phyloP scores from a whole-genome alignment of 2,329 filamentous ascomycete genomes.

The Blastomyces parvus region DNA sequence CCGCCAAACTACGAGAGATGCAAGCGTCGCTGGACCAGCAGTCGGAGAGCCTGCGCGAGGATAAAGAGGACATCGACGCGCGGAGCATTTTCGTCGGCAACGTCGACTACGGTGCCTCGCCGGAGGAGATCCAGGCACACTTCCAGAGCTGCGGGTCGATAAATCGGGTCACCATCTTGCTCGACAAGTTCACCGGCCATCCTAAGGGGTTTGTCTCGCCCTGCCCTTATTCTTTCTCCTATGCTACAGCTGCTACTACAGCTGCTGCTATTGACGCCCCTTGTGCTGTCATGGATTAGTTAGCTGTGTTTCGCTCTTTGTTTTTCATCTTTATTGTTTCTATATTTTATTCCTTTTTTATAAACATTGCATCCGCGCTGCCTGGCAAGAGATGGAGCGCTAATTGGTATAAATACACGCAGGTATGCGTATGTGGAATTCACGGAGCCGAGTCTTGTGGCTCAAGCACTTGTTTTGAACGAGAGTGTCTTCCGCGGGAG shows the following conservation, averaged over 20 bases:
- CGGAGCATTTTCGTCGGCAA: conserved; percentile 98
- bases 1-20: conserved; percentile 78
- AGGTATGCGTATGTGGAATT: conserved; percentile 99
- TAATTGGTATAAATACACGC: conserved; percentile 26
- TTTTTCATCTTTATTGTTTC: not conserved
- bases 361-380: conserved; percentile 34
- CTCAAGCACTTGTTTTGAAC: conserved; percentile 87
- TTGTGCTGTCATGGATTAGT: not conserved
- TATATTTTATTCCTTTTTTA: not conserved
- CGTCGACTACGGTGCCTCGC: conserved; percentile 92
- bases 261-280: not conserved
- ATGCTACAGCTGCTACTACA: not conserved
- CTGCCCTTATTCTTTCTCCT: conserved; percentile 1
- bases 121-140: conserved; percentile 96
- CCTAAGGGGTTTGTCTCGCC: conserved; percentile 80
- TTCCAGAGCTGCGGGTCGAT: conserved; percentile 96
- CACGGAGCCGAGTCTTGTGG: conserved; percentile 83
- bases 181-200: conserved; percentile 98
- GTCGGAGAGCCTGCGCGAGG: conserved; percentile 71
- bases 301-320: not conserved
- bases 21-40: conserved; percentile 78
- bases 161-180: conserved; percentile 91
- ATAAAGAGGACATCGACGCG: conserved; percentile 90
- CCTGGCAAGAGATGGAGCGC: conserved; percentile 49
- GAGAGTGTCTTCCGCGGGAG: conserved; percentile 92